A percentile compares a stretch with the other conserved stretches of the same genome.
Conservation (phyloP, 2,329 filamentous ascomycete genomes). For the Gnomoniopsis smithogilvyi region DNA sequence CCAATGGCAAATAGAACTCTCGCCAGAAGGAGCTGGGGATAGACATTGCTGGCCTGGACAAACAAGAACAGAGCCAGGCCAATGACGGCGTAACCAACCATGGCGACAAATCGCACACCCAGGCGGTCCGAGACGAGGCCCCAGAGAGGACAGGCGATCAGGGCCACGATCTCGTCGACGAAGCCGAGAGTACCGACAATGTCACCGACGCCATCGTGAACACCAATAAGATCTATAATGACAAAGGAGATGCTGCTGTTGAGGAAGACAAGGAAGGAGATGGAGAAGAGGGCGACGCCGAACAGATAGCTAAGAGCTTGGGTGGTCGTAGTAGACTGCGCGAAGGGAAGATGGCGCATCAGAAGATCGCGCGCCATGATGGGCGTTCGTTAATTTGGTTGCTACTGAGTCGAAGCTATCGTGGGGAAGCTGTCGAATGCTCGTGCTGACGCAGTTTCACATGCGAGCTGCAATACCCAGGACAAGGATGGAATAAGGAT, state of each 20-base stretch:
- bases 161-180: constrained; percentile 76
- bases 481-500: neutral
- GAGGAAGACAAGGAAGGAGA: constrained; percentile 85
- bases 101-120: constrained; percentile 69
- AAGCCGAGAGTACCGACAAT: constrained; percentile 83
- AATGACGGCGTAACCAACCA: constrained; percentile 79
- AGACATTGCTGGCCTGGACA: constrained; percentile 82
- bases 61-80: constrained; percentile 74
- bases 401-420: constrained; percentile 1
- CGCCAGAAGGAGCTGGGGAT: constrained; percentile 82
- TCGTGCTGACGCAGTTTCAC: constrained; percentile 6
- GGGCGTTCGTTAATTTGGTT: neutral
- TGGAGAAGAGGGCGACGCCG: constrained; percentile 80
- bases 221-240: constrained; percentile 76
- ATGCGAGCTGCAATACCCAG: constrained; percentile 6
- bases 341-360: constrained; percentile 54
- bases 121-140: constrained; percentile 74
- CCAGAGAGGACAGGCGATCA: constrained; percentile 78
- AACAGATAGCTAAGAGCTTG: constrained; percentile 75
- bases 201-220: constrained; percentile 70
- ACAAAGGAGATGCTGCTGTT: constrained; percentile 84
- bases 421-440: constrained; percentile 2
- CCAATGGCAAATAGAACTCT: constrained; percentile 86
- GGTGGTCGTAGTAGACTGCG: constrained; percentile 54
- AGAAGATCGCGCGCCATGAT: constrained; percentile 22